Evolutionary conservation across 352 stramenopile genomes (phyloP).

Genomic region (Albugo laibachii): DNA sequence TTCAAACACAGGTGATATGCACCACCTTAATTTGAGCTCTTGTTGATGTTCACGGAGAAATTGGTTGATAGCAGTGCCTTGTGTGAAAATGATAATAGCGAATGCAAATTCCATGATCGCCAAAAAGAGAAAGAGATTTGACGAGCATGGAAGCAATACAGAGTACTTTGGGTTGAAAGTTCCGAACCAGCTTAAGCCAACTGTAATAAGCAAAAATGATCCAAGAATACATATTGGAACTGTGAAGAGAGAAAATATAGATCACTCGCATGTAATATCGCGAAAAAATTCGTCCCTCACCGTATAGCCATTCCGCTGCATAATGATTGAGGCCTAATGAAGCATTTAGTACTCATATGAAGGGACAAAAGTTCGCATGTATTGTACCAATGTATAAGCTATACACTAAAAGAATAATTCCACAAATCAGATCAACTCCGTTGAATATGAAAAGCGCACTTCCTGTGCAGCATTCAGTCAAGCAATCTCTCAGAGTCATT

Average conservation of each 20-base stretch:
- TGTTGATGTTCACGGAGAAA: constrained; percentile 43
- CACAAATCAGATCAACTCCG: constrained; percentile 37
- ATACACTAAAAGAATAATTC: constrained; percentile 32
- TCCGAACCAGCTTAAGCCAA: constrained; percentile 44
- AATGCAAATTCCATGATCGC: constrained; percentile 34
- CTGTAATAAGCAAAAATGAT: constrained; percentile 20
- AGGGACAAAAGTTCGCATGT: not conserved
- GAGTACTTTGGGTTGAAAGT: constrained; percentile 23
- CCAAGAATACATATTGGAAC: constrained; percentile 31
- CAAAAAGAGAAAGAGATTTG: constrained; percentile 35
- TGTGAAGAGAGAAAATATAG: constrained; percentile 2
- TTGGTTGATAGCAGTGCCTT: constrained; percentile 28
- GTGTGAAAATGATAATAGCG: constrained; percentile 43
- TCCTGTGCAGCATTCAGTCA: constrained; percentile 27
- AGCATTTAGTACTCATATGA: not conserved
- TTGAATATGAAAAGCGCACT: constrained; percentile 55
- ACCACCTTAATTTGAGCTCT: constrained; percentile 35
- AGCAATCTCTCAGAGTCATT: constrained; percentile 6
- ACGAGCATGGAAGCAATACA: constrained; percentile 29
- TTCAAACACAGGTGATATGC: not conserved
- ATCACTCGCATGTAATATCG: not conserved
- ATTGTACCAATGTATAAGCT: constrained; percentile 28
- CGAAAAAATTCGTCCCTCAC: constrained; percentile 6
- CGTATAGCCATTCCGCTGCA: constrained; percentile 47
- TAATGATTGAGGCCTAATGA: constrained; percentile 30